Conservation (phyloP, 805 yeast species). For the Kazachstania bromeliacearum region DNA sequence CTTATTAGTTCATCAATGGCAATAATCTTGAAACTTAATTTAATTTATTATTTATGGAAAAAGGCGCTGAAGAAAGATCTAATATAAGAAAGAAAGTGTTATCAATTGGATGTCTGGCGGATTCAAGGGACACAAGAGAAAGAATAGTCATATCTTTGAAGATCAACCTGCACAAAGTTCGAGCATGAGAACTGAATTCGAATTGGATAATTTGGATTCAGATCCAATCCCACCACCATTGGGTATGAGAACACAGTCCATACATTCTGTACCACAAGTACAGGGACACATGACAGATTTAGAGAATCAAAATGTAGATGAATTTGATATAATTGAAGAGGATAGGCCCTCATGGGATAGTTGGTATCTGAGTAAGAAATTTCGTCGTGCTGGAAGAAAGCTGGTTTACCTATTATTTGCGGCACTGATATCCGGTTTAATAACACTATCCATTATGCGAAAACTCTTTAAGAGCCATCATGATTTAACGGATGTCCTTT, state of each 20-base stretch:
- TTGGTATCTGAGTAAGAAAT: conserved; percentile 8
- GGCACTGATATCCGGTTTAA: neutral
- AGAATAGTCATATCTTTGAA: conserved; percentile 23
- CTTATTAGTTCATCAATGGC: neutral
- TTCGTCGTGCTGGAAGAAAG: conserved; percentile 5
- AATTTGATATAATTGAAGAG: neutral
- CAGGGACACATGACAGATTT: no score
- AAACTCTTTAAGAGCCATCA: neutral
- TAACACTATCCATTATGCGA: conserved; percentile 2
- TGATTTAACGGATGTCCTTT: neutral
- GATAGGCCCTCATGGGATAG: conserved; percentile 5
- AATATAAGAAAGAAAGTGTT: no score
- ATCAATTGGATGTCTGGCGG: conserved; percentile 2
- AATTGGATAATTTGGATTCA: conserved; percentile 4
- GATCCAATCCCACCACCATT: conserved; percentile 4
- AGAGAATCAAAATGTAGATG: conserved; percentile 4
- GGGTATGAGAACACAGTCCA: conserved; percentile 1
- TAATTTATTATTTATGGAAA: neutral
- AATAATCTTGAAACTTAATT: neutral
- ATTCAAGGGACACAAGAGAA: conserved; percentile 21
- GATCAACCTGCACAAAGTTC: conserved; percentile 15
- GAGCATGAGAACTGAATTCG: conserved; percentile 12
- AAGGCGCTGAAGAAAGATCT: no score
- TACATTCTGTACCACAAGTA: neutral
- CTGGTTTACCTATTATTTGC: neutral